A percentile compares a stretch with the other conserved stretches of the same genome.
Conservation (phyloP, 352 stramenopile genomes). For the Globisporangium sylvaticum region DNA sequence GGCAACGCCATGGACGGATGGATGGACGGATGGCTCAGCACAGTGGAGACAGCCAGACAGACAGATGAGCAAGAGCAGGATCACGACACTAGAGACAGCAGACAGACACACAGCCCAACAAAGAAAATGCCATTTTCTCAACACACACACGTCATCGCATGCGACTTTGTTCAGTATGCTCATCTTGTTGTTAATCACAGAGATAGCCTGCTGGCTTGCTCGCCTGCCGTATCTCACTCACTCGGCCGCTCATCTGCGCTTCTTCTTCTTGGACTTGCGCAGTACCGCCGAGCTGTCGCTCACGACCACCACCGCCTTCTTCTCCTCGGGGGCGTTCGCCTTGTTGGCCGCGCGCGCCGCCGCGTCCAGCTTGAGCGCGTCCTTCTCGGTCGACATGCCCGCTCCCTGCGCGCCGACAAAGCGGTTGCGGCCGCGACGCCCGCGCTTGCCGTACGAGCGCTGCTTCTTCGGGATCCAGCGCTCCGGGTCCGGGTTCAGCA, state of each 20-base stretch:
- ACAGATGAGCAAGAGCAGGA: background rate
- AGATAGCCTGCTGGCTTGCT: too few relatives aligned
- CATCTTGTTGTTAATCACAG: background rate
- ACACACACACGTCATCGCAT: background rate
- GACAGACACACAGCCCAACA: constrained; percentile 9
- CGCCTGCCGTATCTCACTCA: background rate
- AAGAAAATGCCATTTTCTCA: background rate
- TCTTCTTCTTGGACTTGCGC: constrained; percentile 86
- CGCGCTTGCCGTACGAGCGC: constrained; percentile 70
- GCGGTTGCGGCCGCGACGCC: constrained; percentile 71
- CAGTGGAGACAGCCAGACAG: background rate
- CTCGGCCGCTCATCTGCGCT: constrained; percentile 55
- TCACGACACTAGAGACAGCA: constrained; percentile 19
- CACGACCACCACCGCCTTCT: constrained; percentile 55
- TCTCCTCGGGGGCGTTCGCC: constrained; percentile 43
- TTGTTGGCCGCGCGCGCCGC: constrained; percentile 73
- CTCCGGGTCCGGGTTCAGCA: constrained; percentile 75
- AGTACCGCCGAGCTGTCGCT: constrained; percentile 50
- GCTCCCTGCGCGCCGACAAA: constrained; percentile 80
- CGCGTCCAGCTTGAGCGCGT: constrained; percentile 77
- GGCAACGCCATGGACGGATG: background rate
- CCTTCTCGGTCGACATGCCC: constrained; percentile 77
- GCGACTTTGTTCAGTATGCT: background rate
- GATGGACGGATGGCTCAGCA: background rate
- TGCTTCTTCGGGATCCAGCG: constrained; percentile 87